Evolutionary conservation across 345 rosid species (phyloP).

Genomic region (Erysimum cheiranthoides): DNA sequence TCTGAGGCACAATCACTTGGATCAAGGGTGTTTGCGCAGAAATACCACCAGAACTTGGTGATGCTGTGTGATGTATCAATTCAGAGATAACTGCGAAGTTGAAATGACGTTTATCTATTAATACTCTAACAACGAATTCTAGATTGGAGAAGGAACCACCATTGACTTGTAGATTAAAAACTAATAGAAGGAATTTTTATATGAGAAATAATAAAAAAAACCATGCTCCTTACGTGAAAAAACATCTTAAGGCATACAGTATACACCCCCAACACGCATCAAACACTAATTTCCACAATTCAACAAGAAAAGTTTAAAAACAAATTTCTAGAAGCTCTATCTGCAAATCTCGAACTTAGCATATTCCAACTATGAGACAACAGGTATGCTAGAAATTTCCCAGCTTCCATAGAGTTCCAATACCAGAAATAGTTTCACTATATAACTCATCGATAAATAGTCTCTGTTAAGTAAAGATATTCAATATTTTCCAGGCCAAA

Average conservation of each 20-base stretch:
- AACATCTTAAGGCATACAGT: slow-evolving; percentile 10
- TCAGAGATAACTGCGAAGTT: slow-evolving; percentile 82
- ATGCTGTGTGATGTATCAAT: slow-evolving; percentile 87
- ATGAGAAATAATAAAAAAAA: neutral
- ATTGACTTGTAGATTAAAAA: slow-evolving; percentile 16
- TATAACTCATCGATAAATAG: slow-evolving; percentile 2
- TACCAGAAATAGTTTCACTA: slow-evolving; percentile 23
- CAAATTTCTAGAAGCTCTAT: slow-evolving; percentile 6
- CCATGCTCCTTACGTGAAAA: slow-evolving; percentile 20
- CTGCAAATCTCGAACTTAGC: slow-evolving; percentile 17
- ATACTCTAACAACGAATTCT: slow-evolving; percentile 14
- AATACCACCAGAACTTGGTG: slow-evolving; percentile 78
- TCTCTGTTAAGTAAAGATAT: neutral
- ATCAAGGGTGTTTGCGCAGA: slow-evolving; percentile 84
- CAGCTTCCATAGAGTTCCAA: slow-evolving; percentile 12
- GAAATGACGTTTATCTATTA: slow-evolving; percentile 22
- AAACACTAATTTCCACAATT: slow-evolving; percentile 21
- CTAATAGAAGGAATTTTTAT: neutral
- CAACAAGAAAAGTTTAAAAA: slow-evolving; percentile 19
- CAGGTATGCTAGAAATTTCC: neutral
- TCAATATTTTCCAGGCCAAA: slow-evolving; percentile 2
- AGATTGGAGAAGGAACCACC: slow-evolving; percentile 20
- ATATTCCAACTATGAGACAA: slow-evolving; percentile 22
- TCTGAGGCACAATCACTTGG: slow-evolving; percentile 92
- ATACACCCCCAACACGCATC: neutral